phyloP scores from a whole-genome alignment of 306 rosid genomes.

The Ochetophila trinervis region DNA sequence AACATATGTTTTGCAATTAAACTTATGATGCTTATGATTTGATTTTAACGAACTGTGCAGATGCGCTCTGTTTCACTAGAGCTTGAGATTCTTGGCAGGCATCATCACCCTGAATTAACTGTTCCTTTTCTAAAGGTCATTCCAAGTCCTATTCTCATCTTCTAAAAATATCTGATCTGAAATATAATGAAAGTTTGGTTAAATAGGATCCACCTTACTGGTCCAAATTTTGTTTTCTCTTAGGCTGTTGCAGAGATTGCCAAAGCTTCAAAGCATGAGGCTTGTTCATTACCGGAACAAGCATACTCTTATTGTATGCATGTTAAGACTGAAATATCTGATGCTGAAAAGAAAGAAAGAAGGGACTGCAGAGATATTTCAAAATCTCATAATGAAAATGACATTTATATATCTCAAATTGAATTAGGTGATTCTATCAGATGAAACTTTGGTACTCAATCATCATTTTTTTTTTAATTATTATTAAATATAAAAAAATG shows the following conservation, averaged over 20 bases:
- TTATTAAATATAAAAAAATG: too few relatives aligned
- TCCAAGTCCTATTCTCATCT: background rate
- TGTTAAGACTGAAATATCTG: conserved; percentile 50
- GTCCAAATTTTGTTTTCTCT: conserved; percentile 12
- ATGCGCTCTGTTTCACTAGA: conserved; percentile 76
- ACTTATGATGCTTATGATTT: conserved; percentile 23
- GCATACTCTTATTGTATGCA: conserved; percentile 58
- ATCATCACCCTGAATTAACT: conserved; percentile 84
- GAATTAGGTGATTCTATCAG: conserved; percentile 36
- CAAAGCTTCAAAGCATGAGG: conserved; percentile 77
- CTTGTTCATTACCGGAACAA: conserved; percentile 54
- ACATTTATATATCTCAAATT: conserved; percentile 7
- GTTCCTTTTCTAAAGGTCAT: conserved; percentile 76
- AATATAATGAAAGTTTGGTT: background rate
- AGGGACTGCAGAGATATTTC: conserved; percentile 36
- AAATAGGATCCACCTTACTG: conserved; percentile 10
- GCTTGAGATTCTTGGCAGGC: conserved; percentile 94
- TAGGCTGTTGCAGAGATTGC: conserved; percentile 85
- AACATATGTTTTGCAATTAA: background rate
- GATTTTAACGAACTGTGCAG: conserved; percentile 47
- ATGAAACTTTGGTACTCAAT: too few relatives aligned
- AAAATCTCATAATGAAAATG: conserved; percentile 11
- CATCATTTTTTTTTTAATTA: too few relatives aligned
- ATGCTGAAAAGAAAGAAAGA: conserved; percentile 31
- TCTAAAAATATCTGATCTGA: background rate